Percentiles rank a stretch among this genome's conserved stretches.
These are phyloP conservation scores for Candida golubevii DNA, from an alignment of 805 yeast genomes.

Conservation along the genomic window DNA sequence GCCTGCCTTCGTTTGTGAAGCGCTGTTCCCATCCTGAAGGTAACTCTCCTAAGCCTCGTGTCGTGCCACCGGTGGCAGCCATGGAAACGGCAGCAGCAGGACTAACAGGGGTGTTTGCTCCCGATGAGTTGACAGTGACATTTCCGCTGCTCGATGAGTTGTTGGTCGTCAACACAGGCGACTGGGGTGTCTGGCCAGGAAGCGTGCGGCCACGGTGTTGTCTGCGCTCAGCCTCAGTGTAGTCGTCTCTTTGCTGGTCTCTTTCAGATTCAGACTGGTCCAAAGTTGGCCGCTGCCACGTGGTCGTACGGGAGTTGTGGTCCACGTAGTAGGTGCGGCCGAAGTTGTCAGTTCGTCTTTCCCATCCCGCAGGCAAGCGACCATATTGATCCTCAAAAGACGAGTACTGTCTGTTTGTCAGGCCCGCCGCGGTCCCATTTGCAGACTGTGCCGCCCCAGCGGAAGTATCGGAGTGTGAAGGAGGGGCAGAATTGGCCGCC, in stretches of 20 bases:
- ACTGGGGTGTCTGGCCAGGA: slow-evolving; percentile 54
- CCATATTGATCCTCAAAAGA: slow-evolving; percentile 98
- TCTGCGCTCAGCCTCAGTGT: slow-evolving; percentile 82
- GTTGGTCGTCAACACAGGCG: slow-evolving; percentile 25
- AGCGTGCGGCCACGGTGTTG: slow-evolving; percentile 88
- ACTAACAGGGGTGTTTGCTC: slow-evolving; percentile 49
- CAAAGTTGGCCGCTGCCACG: slow-evolving; percentile 96
- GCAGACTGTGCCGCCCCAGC: slow-evolving; percentile 8
- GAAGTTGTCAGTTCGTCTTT: slow-evolving; percentile 93
- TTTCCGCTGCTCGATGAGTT: slow-evolving; percentile 30
- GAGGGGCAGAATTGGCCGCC: slow-evolving; percentile 9
- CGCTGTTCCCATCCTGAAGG: slow-evolving; percentile 99
- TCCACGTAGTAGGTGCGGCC: slow-evolving; percentile 98
- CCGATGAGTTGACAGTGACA: slow-evolving; percentile 43
- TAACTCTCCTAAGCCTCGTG: slow-evolving; percentile 92
- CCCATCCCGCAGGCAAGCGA: slow-evolving; percentile 98
- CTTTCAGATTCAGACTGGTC: slow-evolving; percentile 73
- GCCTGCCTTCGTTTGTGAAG: slow-evolving; percentile 95
- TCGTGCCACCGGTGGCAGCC: slow-evolving; percentile 82
- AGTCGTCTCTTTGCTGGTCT: slow-evolving; percentile 58
- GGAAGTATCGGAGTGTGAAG: slow-evolving; percentile 15
- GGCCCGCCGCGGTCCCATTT: slow-evolving; percentile 5
- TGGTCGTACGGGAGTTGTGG: slow-evolving; percentile 94
- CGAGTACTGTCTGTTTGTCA: slow-evolving; percentile 61
- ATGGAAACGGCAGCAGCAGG: slow-evolving; percentile 65